Conservation (phyloP, 345 rosid species). For the Sisymbrium altissimum region DNA sequence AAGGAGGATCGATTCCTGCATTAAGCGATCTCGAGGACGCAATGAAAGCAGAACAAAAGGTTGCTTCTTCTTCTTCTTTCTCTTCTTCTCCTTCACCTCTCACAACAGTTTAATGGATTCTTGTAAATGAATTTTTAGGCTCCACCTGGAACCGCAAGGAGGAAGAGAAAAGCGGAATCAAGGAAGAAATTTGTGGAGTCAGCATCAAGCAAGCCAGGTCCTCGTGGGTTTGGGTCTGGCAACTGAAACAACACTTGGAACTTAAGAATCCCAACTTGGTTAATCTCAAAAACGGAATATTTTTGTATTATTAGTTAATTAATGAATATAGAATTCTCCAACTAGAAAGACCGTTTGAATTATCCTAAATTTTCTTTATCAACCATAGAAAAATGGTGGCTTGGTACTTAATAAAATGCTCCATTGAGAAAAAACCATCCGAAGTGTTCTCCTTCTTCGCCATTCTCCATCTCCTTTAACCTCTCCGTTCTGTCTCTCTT, state of each 20-base stretch:
- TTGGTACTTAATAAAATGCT: too few relatives aligned
- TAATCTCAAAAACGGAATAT: background rate
- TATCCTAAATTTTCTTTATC: background rate
- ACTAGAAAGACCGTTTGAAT: background rate
- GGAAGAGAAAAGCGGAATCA: conserved; percentile 64
- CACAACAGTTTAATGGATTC: conserved; percentile 14
- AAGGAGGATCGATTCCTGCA: conserved; percentile 93
- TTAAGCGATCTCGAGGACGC: conserved; percentile 83
- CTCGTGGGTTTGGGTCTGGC: conserved; percentile 77
- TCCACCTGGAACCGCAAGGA: conserved; percentile 88
- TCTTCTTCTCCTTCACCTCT: background rate
- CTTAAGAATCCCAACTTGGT: background rate
- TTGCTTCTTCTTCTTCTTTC: conserved; percentile 26
- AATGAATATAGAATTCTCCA: background rate
- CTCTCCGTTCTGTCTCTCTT: too few relatives aligned
- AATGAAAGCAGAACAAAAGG: conserved; percentile 82
- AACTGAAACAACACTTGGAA: conserved; percentile 28
- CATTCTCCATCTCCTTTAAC: too few relatives aligned
- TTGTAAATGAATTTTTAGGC: conserved; percentile 43
- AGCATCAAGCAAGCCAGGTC: conserved; percentile 53
- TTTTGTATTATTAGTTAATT: background rate
- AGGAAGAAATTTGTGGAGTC: conserved; percentile 64
- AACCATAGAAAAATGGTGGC: background rate
- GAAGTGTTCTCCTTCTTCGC: too few relatives aligned
- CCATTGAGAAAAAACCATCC: too few relatives aligned